phyloP scores from a whole-genome alignment of 108 stramenopile species.

The Conticribra weissflogii region DNA sequence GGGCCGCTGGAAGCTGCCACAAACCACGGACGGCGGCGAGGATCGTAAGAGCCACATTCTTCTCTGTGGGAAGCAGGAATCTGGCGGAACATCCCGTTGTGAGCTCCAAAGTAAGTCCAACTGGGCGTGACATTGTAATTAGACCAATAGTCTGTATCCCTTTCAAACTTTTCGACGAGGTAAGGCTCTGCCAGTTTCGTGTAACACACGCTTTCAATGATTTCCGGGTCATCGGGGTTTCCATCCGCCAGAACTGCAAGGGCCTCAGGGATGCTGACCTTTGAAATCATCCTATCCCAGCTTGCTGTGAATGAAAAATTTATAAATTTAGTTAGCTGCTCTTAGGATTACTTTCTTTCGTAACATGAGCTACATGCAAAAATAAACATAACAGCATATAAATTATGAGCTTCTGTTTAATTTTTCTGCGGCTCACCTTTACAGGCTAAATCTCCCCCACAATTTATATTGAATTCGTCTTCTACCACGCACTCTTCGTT shows the following conservation, averaged over 20 bases:
- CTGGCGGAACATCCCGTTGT: conserved; percentile 49
- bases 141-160: conserved; percentile 8
- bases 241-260: not conserved
- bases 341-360: too few relatives aligned
- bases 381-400: not conserved
- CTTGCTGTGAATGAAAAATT: conserved; percentile 1
- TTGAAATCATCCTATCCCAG: conserved; percentile 14
- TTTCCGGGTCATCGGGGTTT: conserved; percentile 18
- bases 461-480: conserved; percentile 9
- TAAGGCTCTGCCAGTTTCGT: conserved; percentile 24
- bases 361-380: not conserved
- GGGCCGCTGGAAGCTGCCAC: conserved; percentile 60
- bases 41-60: conserved; percentile 52
- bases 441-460: conserved; percentile 16
- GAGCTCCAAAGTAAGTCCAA: conserved; percentile 43
- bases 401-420: not conserved
- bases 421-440: conserved; percentile 12
- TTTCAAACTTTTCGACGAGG: conserved; percentile 34
- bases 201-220: conserved; percentile 34
- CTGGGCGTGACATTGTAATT: conserved; percentile 7
- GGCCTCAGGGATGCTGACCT: conserved; percentile 12
- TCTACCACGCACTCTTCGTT: conserved; percentile 11
- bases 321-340: too few relatives aligned
- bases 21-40: conserved; percentile 60
- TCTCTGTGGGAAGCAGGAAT: conserved; percentile 44